phyloP scores from a whole-genome alignment of 495 filamentous ascomycete species.

The Letharia columbiana region DNA sequence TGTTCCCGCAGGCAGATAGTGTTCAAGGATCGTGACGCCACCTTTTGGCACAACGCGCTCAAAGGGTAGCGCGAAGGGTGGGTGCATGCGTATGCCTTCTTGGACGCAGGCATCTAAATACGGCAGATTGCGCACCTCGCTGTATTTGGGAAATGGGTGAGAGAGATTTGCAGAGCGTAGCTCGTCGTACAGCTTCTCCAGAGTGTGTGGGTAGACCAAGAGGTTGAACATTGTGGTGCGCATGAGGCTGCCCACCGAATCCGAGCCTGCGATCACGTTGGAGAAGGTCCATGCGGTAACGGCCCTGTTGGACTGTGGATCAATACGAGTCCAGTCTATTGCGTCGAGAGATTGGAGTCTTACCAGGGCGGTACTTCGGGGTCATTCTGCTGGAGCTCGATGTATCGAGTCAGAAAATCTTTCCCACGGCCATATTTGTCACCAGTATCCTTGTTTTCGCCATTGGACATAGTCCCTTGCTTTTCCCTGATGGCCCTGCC shows the following conservation, averaged over 20 bases:
- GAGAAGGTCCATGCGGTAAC: constrained; percentile 18
- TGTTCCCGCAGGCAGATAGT: constrained; percentile 14
- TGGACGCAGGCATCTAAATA: constrained; percentile 33
- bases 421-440: too few species aligned
- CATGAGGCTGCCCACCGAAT: constrained; percentile 29
- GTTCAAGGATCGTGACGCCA: constrained; percentile 21
- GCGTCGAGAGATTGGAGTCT: too few species aligned
- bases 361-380: too few species aligned
- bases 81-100: constrained; percentile 31
- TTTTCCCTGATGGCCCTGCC: too few species aligned
- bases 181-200: constrained; percentile 14
- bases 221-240: too few species aligned
- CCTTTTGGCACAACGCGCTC: constrained; percentile 34
- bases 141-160: constrained; percentile 23
- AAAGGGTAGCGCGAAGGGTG: constrained; percentile 33
- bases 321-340: too few species aligned
- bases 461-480: too few species aligned
- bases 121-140: constrained; percentile 27
- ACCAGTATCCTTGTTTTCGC: too few species aligned
- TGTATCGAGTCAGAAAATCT: too few species aligned
- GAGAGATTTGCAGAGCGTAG: constrained; percentile 17
- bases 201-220: too few species aligned
- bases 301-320: too few species aligned
- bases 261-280: constrained; percentile 32
- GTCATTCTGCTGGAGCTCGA: too few species aligned